phyloP scores from a whole-genome alignment of 306 rosid genomes.

The Luffa acutangula region DNA sequence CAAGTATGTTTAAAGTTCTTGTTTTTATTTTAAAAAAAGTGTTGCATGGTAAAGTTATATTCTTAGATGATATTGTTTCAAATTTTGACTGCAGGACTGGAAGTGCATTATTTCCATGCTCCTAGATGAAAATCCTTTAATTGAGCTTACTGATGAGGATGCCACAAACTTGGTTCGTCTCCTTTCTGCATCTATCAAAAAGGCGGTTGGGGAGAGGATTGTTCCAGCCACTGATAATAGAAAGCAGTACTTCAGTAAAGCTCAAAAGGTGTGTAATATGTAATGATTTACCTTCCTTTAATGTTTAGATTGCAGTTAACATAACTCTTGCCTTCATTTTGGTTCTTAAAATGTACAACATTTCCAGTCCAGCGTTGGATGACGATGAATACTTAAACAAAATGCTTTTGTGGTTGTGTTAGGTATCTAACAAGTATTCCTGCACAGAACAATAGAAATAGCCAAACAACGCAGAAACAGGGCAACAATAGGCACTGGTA shows the following conservation, averaged over 20 bases:
- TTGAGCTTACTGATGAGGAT: slow-evolving; percentile 77
- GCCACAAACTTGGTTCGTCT: slow-evolving; percentile 92
- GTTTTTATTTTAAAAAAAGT: not conserved
- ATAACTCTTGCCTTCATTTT: not conserved
- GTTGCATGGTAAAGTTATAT: slow-evolving; percentile 5
- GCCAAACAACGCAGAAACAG: too few species aligned
- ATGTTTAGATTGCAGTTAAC: not conserved
- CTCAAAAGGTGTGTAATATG: slow-evolving; percentile 62
- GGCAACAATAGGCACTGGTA: too few species aligned
- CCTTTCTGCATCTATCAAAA: slow-evolving; percentile 80
- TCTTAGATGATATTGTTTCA: slow-evolving; percentile 13
- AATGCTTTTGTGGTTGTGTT: not conserved
- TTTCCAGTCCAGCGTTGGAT: not conserved
- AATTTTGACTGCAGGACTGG: slow-evolving; percentile 74
- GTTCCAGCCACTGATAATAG: slow-evolving; percentile 78
- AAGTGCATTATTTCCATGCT: slow-evolving; percentile 84
- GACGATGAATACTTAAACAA: not conserved
- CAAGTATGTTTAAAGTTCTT: not conserved
- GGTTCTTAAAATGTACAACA: not conserved
- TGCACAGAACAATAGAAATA: too few species aligned
- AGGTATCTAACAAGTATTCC: too few species aligned
- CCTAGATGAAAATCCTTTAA: slow-evolving; percentile 60
- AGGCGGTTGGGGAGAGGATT: slow-evolving; percentile 95
- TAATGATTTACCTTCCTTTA: slow-evolving; percentile 8
- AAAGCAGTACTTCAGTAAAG: slow-evolving; percentile 72